Conservation (phyloP, 305 asterid species). For the Caryopteris hybrid region DNA sequence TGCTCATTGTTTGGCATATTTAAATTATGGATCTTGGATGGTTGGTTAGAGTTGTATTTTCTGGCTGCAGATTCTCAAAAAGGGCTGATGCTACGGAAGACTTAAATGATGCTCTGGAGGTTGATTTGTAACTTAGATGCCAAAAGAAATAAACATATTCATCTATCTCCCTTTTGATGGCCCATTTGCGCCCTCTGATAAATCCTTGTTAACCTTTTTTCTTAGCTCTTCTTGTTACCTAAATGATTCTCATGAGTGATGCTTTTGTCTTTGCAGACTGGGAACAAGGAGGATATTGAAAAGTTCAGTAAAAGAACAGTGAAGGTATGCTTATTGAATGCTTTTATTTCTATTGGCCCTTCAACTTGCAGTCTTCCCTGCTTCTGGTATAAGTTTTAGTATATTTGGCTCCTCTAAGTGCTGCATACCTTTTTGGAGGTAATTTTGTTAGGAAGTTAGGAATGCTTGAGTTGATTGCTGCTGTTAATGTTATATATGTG, state of each 20-base stretch:
- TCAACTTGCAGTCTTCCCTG: constrained; percentile 7
- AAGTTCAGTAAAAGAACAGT: constrained; percentile 96
- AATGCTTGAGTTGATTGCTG: neutral
- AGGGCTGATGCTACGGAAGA: constrained; percentile 88
- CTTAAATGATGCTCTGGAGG: constrained; percentile 76
- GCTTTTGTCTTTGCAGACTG: constrained; percentile 45
- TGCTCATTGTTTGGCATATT: neutral
- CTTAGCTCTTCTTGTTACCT: constrained; percentile 4
- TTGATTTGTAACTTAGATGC: constrained; percentile 21
- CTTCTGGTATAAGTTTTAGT: neutral
- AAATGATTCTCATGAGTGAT: constrained; percentile 9
- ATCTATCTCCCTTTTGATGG: neutral
- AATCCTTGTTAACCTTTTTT: neutral
- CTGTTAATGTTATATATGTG: neutral
- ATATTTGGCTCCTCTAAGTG: neutral
- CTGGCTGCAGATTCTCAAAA: constrained; percentile 64
- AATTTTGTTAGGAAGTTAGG: neutral
- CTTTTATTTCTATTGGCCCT: constrained; percentile 5
- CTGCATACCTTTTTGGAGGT: neutral
- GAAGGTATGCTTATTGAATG: constrained; percentile 43
- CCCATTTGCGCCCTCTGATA: neutral
- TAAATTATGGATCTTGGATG: neutral
- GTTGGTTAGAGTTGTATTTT: constrained; percentile 10
- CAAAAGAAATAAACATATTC: constrained; percentile 6
- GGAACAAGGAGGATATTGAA: constrained; percentile 86